Percentiles rank a stretch among this genome's conserved stretches.
phyloP scores from a whole-genome alignment of 352 stramenopile genomes.

The Achlya hypogyna region DNA sequence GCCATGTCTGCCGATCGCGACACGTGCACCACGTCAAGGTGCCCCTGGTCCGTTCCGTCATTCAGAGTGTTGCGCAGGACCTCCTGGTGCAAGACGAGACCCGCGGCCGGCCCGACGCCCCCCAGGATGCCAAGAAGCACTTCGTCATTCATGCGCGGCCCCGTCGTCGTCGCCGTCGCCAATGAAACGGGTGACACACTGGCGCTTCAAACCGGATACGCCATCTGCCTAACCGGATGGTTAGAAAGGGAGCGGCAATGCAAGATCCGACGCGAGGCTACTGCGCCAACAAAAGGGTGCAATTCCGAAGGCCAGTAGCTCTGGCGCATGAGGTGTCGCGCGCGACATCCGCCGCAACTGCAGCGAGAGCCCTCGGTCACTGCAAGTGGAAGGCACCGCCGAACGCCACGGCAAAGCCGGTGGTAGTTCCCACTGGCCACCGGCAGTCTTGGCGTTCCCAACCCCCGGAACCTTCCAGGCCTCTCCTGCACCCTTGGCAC shows the following conservation, averaged over 20 bases:
- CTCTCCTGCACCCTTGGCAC: no score
- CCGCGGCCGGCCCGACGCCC: conserved; percentile 55
- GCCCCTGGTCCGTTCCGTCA: conserved; percentile 48
- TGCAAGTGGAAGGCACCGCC: no score
- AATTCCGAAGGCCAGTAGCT: neutral
- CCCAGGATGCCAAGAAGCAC: conserved; percentile 63
- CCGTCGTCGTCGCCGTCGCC: no score
- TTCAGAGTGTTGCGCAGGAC: conserved; percentile 64
- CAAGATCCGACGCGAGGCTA: neutral
- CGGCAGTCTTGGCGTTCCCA: no score
- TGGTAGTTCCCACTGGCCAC: no score
- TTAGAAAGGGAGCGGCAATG: neutral
- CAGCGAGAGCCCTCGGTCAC: no score
- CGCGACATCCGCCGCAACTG: no score
- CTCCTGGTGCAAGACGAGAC: conserved; percentile 60
- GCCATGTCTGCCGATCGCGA: conserved; percentile 71
- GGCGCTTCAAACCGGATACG: neutral
- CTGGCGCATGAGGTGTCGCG: no score
- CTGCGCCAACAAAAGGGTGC: neutral
- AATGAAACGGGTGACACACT: neutral
- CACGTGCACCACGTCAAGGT: conserved; percentile 60
- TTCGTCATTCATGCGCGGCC: neutral
- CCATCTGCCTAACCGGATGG: neutral
- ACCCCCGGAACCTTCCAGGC: no score
- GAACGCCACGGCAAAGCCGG: no score